phyloP scores from a whole-genome alignment of 2,329 filamentous ascomycete species.

The Dactylellina parvicollis region DNA sequence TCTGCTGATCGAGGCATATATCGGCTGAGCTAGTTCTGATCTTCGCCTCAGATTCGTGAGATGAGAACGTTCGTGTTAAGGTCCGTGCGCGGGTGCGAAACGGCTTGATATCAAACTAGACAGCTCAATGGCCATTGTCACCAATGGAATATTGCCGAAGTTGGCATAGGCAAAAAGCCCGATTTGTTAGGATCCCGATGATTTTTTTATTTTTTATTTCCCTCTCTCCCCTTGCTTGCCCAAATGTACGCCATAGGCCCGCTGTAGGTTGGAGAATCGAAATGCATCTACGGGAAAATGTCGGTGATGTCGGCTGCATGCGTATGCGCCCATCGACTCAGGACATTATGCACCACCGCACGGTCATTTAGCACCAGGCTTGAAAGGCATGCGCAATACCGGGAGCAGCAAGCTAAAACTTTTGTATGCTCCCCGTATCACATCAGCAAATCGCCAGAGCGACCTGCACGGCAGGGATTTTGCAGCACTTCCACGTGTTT shows the following conservation, averaged over 20 bases:
- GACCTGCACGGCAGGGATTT: slow-evolving; percentile 50
- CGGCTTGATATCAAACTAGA: slow-evolving; percentile 17
- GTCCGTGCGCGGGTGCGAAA: slow-evolving; percentile 51
- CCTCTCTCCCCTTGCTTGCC: background rate
- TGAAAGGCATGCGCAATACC: slow-evolving; percentile 33
- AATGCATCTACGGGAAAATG: slow-evolving; percentile 53
- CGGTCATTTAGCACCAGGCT: slow-evolving; percentile 35
- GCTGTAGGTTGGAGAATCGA: background rate
- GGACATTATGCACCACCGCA: slow-evolving; percentile 48
- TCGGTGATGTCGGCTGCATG: slow-evolving; percentile 54
- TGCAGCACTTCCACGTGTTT: slow-evolving; percentile 53
- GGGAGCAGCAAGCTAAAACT: slow-evolving; percentile 40
- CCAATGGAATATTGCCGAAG: slow-evolving; percentile 7
- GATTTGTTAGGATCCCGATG: background rate
- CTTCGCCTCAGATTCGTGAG: slow-evolving; percentile 25
- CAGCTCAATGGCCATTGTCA: slow-evolving; percentile 21
- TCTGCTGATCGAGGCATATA: slow-evolving; percentile 26
- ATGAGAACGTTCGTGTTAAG: slow-evolving; percentile 4
- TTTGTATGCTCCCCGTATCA: slow-evolving; percentile 45
- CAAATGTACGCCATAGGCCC: slow-evolving; percentile 3
- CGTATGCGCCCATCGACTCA: slow-evolving; percentile 45
- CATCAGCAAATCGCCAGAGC: slow-evolving; percentile 52
- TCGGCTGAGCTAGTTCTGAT: slow-evolving; percentile 20
- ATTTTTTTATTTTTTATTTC: background rate
- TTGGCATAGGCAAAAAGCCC: slow-evolving; percentile 1